phyloP scores from a whole-genome alignment of 345 rosid genomes.

The Carallia pectinifolia region DNA sequence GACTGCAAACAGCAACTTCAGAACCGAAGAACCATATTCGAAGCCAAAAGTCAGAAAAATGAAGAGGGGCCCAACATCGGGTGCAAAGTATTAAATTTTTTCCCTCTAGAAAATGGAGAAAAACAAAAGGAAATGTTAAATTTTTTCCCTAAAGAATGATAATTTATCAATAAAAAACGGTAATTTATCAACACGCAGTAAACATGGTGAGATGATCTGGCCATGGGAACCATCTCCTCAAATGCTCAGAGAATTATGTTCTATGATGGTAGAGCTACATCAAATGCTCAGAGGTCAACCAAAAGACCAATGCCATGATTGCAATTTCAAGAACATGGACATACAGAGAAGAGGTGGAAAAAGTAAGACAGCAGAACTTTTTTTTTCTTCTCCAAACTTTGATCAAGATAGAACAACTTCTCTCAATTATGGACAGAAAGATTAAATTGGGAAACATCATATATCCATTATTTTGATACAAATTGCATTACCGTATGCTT shows the following conservation, averaged over 20 bases:
- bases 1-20: neutral
- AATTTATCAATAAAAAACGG: too few relatives aligned
- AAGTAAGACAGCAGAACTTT: too few relatives aligned
- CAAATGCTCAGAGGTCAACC: conserved; percentile 2
- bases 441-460: neutral
- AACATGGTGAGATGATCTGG: neutral
- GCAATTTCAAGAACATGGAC: too few relatives aligned
- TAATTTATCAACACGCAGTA: too few relatives aligned
- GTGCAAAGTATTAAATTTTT: neutral
- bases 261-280: neutral
- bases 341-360: too few relatives aligned
- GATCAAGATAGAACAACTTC: too few relatives aligned
- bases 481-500: neutral
- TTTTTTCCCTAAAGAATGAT: neutral
- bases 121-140: neutral
- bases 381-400: too few relatives aligned
- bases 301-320: neutral
- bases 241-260: neutral
- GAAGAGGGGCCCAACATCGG: neutral
- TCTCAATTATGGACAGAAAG: neutral
- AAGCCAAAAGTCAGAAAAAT: neutral
- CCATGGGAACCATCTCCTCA: too few relatives aligned
- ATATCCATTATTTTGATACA: neutral
- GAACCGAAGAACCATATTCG: neutral
- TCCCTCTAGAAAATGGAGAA: neutral